A percentile compares a stretch with the other conserved stretches of the same genome.
These are phyloP conservation scores for Cyberlindnera suaveolens DNA, from an alignment of 805 yeast species.

Conservation along the genomic window DNA sequence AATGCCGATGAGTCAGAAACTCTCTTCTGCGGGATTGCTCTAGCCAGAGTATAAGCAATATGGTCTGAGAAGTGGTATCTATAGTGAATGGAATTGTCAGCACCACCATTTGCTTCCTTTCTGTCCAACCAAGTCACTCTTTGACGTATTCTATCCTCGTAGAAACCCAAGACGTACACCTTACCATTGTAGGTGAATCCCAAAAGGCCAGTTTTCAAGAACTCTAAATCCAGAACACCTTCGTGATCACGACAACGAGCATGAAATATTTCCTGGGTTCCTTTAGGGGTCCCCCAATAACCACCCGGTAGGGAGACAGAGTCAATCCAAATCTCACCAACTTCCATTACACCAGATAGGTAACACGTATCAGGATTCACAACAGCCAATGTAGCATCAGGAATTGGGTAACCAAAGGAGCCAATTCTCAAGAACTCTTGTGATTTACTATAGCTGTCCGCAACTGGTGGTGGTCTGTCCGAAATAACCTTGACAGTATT, in stretches of 20 bases:
- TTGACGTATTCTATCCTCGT: constrained; percentile 88
- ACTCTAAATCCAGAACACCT: constrained; percentile 68
- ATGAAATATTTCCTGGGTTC: constrained; percentile 71
- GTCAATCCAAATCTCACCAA: constrained; percentile 98
- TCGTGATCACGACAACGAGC: constrained; percentile 72
- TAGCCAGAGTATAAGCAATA: constrained; percentile 74
- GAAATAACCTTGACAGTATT: constrained; percentile 66
- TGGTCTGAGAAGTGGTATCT: constrained; percentile 84
- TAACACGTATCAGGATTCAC: constrained; percentile 89
- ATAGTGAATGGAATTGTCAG: constrained; percentile 20
- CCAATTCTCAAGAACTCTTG: constrained; percentile 65
- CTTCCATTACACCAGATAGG: constrained; percentile 66
- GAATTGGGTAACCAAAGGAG: constrained; percentile 90
- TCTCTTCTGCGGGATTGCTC: constrained; percentile 58
- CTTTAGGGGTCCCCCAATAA: constrained; percentile 65
- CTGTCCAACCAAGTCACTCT: constrained; percentile 61
- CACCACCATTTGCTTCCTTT: constrained; percentile 19
- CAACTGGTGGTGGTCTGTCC: constrained; percentile 43
- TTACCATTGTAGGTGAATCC: constrained; percentile 88
- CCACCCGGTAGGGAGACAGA: constrained; percentile 89
- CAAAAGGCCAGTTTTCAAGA: constrained; percentile 81
- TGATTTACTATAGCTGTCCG: constrained; percentile 34
- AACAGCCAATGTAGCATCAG: constrained; percentile 88
- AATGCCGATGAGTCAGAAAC: constrained; percentile 89
- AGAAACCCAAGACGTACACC: constrained; percentile 80